phyloP scores from a whole-genome alignment of 805 yeast species.

The Ogataea paradorogensis region DNA sequence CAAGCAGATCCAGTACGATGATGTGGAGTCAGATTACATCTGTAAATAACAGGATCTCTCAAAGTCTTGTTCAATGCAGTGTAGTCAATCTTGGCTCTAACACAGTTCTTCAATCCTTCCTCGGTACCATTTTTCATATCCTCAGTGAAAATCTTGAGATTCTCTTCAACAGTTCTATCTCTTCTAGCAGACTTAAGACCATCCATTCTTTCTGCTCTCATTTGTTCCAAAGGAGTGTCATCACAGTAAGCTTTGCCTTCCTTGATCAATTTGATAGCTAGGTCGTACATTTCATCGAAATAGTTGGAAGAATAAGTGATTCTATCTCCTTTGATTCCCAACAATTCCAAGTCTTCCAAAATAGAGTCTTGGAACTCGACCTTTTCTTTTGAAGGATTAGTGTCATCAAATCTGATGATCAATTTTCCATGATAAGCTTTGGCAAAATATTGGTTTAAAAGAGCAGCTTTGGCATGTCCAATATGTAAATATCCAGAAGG shows the following conservation, averaged over 20 bases:
- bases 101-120: constrained; percentile 85
- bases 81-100: constrained; percentile 95
- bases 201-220: constrained; percentile 99
- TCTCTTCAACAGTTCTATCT: constrained; percentile 91
- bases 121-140: constrained; percentile 95
- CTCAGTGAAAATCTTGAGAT: constrained; percentile 76
- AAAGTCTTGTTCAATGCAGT: constrained; percentile 89
- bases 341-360: constrained; percentile 82
- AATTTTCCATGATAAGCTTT: constrained; percentile 93
- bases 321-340: constrained; percentile 91
- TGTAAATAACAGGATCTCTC: constrained; percentile 97
- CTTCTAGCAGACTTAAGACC: constrained; percentile 92
- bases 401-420: constrained; percentile 95
- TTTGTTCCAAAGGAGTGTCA: constrained; percentile 88
- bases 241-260: constrained; percentile 98
- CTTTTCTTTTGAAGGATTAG: constrained; percentile 97
- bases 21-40: constrained; percentile 96
- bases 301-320: constrained; percentile 91
- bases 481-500: constrained; percentile 99
- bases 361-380: constrained; percentile 92
- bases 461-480: constrained; percentile 99
- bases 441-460: constrained; percentile 95
- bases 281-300: constrained; percentile 86
- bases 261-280: constrained; percentile 81
- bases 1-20: constrained; percentile 91